These are phyloP conservation scores for Aureobasidium sp. DNA, from an alignment of 2,329 filamentous ascomycete genomes.

Conservation along the genomic window DNA sequence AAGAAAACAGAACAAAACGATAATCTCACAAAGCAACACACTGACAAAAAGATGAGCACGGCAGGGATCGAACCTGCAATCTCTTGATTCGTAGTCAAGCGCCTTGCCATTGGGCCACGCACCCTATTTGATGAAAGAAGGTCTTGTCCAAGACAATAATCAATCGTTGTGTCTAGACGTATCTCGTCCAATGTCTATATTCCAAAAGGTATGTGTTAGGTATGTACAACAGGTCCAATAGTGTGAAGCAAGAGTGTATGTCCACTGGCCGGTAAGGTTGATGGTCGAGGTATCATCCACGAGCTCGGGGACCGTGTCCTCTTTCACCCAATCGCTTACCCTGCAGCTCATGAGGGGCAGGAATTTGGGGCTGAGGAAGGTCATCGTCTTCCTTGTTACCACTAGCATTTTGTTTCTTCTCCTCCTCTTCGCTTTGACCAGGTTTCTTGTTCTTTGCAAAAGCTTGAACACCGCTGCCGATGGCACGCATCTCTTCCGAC, in stretches of 20 bases:
- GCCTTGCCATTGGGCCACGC: conserved; percentile 64
- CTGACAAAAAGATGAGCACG: conserved; percentile 19
- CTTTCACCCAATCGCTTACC: conserved; percentile 22
- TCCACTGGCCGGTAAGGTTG: background rate
- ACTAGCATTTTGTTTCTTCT: background rate
- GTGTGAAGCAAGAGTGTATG: background rate
- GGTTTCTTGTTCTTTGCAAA: conserved; percentile 31
- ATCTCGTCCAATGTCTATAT: background rate
- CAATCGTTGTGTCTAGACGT: background rate
- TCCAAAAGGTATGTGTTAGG: background rate
- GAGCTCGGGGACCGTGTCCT: conserved; percentile 24
- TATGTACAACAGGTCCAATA: background rate
- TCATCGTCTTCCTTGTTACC: background rate
- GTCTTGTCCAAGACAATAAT: background rate
- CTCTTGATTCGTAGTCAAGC: conserved; percentile 57
- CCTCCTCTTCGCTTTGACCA: conserved; percentile 25
- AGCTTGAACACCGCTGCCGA: conserved; percentile 32
- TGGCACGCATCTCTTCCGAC: conserved; percentile 33
- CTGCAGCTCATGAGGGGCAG: conserved; percentile 11
- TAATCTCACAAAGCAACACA: background rate
- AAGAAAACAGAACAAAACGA: background rate
- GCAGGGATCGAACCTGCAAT: conserved; percentile 27
- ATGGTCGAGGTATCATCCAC: background rate
- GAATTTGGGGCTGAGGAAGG: conserved; percentile 7
- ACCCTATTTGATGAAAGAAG: conserved; percentile 14